These are phyloP conservation scores for Silybum marianum DNA, from an alignment of 129 eudicot species.

Conservation along the genomic window DNA sequence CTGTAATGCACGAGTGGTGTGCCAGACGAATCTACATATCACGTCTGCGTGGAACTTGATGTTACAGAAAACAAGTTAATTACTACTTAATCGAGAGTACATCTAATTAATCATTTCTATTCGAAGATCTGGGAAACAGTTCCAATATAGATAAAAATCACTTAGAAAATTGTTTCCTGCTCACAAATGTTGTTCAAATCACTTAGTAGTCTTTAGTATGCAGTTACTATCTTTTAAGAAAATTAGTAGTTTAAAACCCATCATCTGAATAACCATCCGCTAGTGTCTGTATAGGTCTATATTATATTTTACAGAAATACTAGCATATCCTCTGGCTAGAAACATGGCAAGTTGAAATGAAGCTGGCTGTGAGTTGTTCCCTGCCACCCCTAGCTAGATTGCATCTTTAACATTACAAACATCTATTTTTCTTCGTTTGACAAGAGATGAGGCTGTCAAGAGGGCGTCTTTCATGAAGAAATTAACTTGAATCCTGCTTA, in stretches of 20 bases:
- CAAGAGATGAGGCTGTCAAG: background rate
- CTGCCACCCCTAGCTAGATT: background rate
- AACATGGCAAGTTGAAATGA: background rate
- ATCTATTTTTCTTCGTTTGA: background rate
- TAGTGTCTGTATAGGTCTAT: background rate
- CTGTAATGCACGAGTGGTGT: constrained; percentile 36
- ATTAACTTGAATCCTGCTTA: background rate
- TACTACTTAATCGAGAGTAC: constrained; percentile 18
- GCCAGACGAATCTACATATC: constrained; percentile 26
- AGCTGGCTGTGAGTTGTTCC: constrained; percentile 6
- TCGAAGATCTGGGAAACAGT: constrained; percentile 6
- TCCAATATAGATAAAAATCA: background rate
- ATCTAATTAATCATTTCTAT: constrained; percentile 16
- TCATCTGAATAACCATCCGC: background rate
- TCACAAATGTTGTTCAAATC: background rate
- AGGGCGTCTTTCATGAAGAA: background rate
- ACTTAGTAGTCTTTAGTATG: background rate
- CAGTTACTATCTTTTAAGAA: constrained; percentile 4
- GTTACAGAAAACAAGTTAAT: background rate
- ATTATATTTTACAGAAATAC: background rate
- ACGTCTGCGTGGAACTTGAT: constrained; percentile 15
- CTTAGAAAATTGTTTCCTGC: background rate
- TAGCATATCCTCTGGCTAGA: background rate
- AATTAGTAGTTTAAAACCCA: background rate
- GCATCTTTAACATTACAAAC: constrained; percentile 6